A percentile compares a stretch with the other conserved stretches of the same genome.
These are phyloP conservation scores for Acer yangbiense DNA, from an alignment of 345 rosid species.

Conservation along the genomic window DNA sequence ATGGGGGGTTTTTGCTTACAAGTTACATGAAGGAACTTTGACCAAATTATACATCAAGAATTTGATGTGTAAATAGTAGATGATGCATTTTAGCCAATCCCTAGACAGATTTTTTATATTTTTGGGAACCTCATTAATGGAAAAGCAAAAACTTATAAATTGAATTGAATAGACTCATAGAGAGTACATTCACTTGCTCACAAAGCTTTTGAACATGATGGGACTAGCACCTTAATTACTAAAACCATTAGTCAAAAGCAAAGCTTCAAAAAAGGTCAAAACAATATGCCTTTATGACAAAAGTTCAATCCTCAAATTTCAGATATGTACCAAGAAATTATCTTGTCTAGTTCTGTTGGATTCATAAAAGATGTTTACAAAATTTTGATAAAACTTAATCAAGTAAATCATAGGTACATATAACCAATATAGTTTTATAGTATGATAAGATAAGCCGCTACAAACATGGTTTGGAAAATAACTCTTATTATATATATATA, in stretches of 20 bases:
- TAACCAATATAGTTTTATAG: too few relatives aligned
- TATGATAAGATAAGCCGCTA: too few relatives aligned
- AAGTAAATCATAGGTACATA: too few relatives aligned
- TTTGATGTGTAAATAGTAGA: too few relatives aligned
- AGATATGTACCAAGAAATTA: background rate
- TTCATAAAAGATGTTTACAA: too few relatives aligned
- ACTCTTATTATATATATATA: too few relatives aligned
- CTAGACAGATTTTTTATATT: background rate
- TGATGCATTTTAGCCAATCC: background rate
- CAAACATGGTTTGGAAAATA: too few relatives aligned
- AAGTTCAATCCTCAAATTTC: background rate
- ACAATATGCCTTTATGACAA: background rate
- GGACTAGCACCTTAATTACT: background rate
- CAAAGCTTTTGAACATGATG: background rate
- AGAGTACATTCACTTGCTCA: background rate
- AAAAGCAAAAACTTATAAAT: background rate
- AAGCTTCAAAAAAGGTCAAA: background rate
- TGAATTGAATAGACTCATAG: background rate
- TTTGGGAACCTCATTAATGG: background rate
- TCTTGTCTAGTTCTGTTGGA: too few relatives aligned
- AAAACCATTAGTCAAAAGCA: background rate
- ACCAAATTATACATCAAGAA: background rate
- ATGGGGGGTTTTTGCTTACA: background rate
- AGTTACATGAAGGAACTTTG: background rate
- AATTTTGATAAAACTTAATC: too few relatives aligned